Evolutionary conservation across 1,139 yeast genomes (phyloP), one percentile per base, ranked within the genome.

Genomic region (Kodamaea arcana): DNA sequence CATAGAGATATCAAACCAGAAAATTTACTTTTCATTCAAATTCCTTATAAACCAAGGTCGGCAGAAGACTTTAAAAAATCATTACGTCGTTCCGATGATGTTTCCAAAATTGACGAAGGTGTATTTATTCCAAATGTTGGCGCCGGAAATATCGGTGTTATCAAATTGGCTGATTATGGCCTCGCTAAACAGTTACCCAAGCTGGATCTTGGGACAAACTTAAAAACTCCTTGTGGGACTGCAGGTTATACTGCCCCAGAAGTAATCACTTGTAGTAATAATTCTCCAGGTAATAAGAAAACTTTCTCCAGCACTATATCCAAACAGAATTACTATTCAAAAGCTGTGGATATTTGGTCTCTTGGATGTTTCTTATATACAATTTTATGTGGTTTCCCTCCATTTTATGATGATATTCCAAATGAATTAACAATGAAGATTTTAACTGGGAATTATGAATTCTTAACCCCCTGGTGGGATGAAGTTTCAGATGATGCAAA

Each of bases 1-100:
- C 98, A 92, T 57, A 72, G 98, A 37, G 98, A 92, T 58, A 83
- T 92, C 47, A 92, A 92, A 56, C 97, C 98, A 0, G 98, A 92
- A 52, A 92, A 92, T 58, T 65, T 92, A 36, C 67, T 92, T 33
- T 92, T 85, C 58, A 77, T 58, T 32, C 54, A 51, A 29, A 67
- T 69, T 23, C 69, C 69, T 3, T 48, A 45, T 35, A 55, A 69
- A 12, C 82, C 87, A 1, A 52, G 79, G 24, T 17, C 39, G 4
- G 42, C 43, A 2, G 71, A 77, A 3, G 69, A 67, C 34, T 59
- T 64, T 30, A 62, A 63, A 29, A 60, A 60, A 21, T 34, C 42
- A 5, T 64, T 79, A 29, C 69, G 96, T 26, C 69, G 75, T 39
- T 82, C 90, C 11, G 97, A 88, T 54, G 97, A 88, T 54, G 64